phyloP scores from a whole-genome alignment of 179 eudicot species.

The Nepenthes alata region DNA sequence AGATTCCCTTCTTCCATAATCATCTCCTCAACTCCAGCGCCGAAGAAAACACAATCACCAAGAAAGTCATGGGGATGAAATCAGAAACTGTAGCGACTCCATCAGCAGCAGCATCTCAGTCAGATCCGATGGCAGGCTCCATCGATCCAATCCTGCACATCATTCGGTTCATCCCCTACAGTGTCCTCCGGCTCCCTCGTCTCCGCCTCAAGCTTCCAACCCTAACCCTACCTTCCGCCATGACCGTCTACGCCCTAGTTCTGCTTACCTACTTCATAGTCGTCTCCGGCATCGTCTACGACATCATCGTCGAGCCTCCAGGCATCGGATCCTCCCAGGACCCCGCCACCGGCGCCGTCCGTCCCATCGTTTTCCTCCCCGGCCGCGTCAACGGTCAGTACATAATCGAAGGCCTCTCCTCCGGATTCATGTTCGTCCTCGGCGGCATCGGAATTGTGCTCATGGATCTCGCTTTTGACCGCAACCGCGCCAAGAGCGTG shows the following conservation, averaged over 20 bases:
- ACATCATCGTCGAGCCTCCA: slow-evolving; percentile 85
- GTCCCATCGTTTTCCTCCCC: slow-evolving; percentile 67
- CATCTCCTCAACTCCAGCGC: too few species aligned
- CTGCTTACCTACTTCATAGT: slow-evolving; percentile 84
- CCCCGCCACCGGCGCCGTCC: slow-evolving; percentile 47
- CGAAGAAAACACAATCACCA: neutral
- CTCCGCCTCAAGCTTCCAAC: slow-evolving; percentile 65
- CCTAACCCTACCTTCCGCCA: slow-evolving; percentile 55
- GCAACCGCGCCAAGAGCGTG: slow-evolving; percentile 42
- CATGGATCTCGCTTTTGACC: slow-evolving; percentile 59
- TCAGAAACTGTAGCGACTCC: slow-evolving; percentile 11
- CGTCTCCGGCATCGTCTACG: slow-evolving; percentile 77
- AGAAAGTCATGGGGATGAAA: slow-evolving; percentile 6
- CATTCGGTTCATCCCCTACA: slow-evolving; percentile 34
- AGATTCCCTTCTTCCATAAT: too few species aligned
- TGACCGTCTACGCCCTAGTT: slow-evolving; percentile 47
- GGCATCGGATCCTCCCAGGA: slow-evolving; percentile 92
- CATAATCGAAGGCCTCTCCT: slow-evolving; percentile 75
- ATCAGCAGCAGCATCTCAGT: neutral
- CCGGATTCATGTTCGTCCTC: slow-evolving; percentile 78
- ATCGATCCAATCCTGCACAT: slow-evolving; percentile 39
- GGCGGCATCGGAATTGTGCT: slow-evolving; percentile 69
- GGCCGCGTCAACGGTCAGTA: slow-evolving; percentile 92
- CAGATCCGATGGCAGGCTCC: slow-evolving; percentile 8
- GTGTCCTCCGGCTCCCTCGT: slow-evolving; percentile 57